phyloP scores from a whole-genome alignment of 129 eudicot genomes.

The Flaveria ramosissima region DNA sequence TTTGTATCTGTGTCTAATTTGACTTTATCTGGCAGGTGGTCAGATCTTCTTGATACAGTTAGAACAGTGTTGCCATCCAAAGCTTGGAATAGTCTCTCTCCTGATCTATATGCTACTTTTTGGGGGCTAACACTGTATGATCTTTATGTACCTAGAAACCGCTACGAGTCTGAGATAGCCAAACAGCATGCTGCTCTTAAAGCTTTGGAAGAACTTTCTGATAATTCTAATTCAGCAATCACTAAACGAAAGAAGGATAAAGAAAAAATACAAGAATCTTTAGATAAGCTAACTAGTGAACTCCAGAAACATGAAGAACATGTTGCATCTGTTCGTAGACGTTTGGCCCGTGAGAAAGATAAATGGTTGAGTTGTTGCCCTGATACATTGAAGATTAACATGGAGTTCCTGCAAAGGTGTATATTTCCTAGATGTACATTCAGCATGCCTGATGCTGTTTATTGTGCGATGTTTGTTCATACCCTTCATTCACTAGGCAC shows the following conservation, averaged over 20 bases:
- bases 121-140: constrained; percentile 99
- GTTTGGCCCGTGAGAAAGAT: constrained; percentile 86
- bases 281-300: constrained; percentile 75
- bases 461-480: constrained; percentile 94
- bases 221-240: constrained; percentile 94
- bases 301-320: constrained; percentile 89
- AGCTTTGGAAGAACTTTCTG: constrained; percentile 92
- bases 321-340: constrained; percentile 87
- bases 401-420: constrained; percentile 98
- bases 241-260: constrained; percentile 95
- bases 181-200: constrained; percentile 88
- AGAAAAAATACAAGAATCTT: constrained; percentile 91
- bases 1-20: constrained; percentile 15
- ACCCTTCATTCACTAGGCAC: constrained; percentile 96
- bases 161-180: constrained; percentile 84
- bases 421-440: constrained; percentile 96
- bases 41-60: constrained; percentile 80
- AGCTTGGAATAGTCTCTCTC: constrained; percentile 99
- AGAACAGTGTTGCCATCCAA: constrained; percentile 88
- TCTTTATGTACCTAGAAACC: constrained; percentile 89
- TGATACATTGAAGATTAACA: constrained; percentile 92
- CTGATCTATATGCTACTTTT: constrained; percentile 94
- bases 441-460: constrained; percentile 98
- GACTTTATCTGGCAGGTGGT: constrained; percentile 66
- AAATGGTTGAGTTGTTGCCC: constrained; percentile 95